Evolutionary conservation across 306 rosid species (phyloP), one percentile per base, ranked within the genome.

Genomic region (Cucumis hystrix): DNA sequence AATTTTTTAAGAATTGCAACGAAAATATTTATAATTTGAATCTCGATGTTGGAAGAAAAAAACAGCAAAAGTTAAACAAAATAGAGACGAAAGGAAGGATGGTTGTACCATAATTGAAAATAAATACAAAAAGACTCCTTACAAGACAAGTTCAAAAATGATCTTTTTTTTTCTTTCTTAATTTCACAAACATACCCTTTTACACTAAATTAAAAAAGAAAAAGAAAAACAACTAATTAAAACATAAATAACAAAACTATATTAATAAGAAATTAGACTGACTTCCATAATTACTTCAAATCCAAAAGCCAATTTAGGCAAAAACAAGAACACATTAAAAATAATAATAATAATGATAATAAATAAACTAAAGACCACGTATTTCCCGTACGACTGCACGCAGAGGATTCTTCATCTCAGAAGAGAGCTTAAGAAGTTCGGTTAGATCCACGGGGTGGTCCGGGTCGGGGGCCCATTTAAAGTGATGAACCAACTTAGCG

Each of bases 331-430:
- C 9, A 43, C 35, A n/a, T 3, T n/a, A 14, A 25, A 6, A 37
- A 28, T 28, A 28, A 28, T 1, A 28, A 28, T 28, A 28, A 28
- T 28, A 61, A 35, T 7, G 3, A 33, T 33, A 33, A 33, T 33
- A 33, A 33, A 33, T 52, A 4, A 1, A 28, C n/a, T 33, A 18
- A 20, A 47, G 6, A 1, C 8, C 52, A 64, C 62, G n/a, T 51
- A 78, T 80, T 63, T 54, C 21, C 35, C 21, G 30, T 3, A 80
- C 87, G 11, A 81, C 58, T 41, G 76, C 76, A 28, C 57, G 60
- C 1, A 88, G 85, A 14, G 89, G 84, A 52, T 63, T 33, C 79
- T 86, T 84, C 92, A 88, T 88, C 75, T 88, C 92, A 47, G 87
- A 86, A 7, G 92, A 88, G 10, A 88, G 86, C 54, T 88, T 86